phyloP scores from a whole-genome alignment of 345 rosid genomes.

The Gossypium raimondii region DNA sequence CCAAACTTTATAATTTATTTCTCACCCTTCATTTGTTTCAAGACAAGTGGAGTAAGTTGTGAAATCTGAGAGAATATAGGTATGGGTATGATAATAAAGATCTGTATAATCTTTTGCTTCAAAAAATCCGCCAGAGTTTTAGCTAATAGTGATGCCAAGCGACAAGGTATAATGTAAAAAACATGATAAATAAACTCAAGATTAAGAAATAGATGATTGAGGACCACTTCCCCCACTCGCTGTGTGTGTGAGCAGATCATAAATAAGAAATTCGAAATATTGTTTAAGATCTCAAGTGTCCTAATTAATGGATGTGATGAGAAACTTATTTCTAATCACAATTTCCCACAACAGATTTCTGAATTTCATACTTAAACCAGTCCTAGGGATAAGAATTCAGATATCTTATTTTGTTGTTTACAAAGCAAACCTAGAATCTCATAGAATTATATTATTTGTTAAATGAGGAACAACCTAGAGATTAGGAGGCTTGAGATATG shows the following conservation, averaged over 20 bases:
- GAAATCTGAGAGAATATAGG: too few relatives aligned
- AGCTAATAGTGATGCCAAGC: neutral
- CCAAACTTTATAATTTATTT: too few relatives aligned
- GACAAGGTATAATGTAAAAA: neutral
- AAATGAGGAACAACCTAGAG: neutral
- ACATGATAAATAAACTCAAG: neutral
- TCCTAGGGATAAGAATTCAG: neutral
- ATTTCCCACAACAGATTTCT: neutral
- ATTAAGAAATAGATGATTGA: neutral
- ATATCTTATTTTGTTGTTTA: neutral
- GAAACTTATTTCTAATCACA: too few relatives aligned
- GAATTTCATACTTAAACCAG: neutral
- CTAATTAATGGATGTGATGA: slow-evolving; percentile 19
- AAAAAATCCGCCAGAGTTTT: too few relatives aligned
- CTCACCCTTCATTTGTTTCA: too few relatives aligned
- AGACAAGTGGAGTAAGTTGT: too few relatives aligned
- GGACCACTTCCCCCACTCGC: neutral
- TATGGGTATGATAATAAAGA: too few relatives aligned
- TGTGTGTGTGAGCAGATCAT: neutral
- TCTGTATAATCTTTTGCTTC: too few relatives aligned
- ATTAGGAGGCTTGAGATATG: neutral
- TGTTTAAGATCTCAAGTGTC: slow-evolving; percentile 26
- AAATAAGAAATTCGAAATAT: neutral
- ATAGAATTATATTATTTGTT: neutral
- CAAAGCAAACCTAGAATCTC: neutral